Evolutionary conservation across 1,284 basidiomycete species (phyloP).

Genomic region (Dichomitus squalens): DNA sequence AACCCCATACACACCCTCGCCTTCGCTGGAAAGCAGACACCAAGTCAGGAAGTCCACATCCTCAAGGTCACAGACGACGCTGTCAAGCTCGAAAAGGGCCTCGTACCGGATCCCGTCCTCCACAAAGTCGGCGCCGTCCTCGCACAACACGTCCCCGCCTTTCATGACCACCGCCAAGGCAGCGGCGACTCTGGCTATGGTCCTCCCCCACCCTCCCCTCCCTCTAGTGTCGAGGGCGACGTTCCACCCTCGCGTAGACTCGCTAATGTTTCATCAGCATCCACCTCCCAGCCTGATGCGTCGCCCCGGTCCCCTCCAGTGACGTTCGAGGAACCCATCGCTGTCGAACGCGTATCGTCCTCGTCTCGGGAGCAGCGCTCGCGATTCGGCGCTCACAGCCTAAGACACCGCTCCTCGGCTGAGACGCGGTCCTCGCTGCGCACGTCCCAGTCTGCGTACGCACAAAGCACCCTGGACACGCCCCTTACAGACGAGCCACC

Average conservation of each 20-base stretch:
- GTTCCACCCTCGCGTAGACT: constrained; percentile 17
- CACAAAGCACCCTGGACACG: constrained; percentile 21
- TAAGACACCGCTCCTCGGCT: constrained; percentile 44
- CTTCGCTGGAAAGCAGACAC: constrained; percentile 18
- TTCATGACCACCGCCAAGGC: constrained; percentile 20
- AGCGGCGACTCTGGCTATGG: constrained; percentile 40
- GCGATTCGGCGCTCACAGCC: constrained; percentile 15
- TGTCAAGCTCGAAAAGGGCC: constrained; percentile 44
- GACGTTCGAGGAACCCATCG: constrained; percentile 39
- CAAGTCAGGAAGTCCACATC: constrained; percentile 50
- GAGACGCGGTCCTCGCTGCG: constrained; percentile 49
- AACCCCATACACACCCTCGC: constrained; percentile 40
- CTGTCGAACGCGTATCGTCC: constrained; percentile 31
- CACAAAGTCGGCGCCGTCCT: constrained; percentile 42
- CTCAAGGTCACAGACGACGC: constrained; percentile 52
- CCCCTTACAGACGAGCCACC: constrained; percentile 26
- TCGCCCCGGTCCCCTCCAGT: constrained; percentile 23
- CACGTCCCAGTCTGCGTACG: constrained; percentile 27
- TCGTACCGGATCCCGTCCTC: constrained; percentile 40
- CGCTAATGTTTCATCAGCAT: constrained; percentile 6
- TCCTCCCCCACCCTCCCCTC: constrained; percentile 68
- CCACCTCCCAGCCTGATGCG: constrained; percentile 22
- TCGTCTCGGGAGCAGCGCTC: constrained; percentile 28
- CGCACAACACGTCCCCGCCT: constrained; percentile 35
- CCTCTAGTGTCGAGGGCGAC: constrained; percentile 54